Evolutionary conservation across 1,284 basidiomycete species (phyloP), one percentile per base, ranked within the genome.

Genomic region (Coniophora puteana): DNA sequence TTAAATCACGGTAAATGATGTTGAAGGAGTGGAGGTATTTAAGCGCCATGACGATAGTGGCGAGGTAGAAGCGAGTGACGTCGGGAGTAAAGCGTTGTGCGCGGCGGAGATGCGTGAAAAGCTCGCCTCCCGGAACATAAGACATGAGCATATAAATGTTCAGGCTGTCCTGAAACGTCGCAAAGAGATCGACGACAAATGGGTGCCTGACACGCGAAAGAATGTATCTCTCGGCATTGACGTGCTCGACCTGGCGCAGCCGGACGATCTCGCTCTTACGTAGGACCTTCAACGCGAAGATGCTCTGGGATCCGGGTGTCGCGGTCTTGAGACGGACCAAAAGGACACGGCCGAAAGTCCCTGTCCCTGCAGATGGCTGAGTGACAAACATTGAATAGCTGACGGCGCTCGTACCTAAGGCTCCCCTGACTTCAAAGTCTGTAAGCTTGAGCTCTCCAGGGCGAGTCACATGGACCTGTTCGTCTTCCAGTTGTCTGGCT

Each of bases 111-210:
- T 95, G 84, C 28, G 90, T 93, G 65, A 99, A 99, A 41, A 99
- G 78, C 67, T 99, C 95, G 38, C 95, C 95, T 18, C 95, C 95
- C 1, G 95, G 93, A 33, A 99, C 88, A 62, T 96, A 99, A 52
- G 96, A 96, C 80, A 98, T 91, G 47, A 99, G 79, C 94, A 99
- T 97, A 72, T 97, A 99, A 29, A 98, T 78, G 66, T 97, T 97
- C 53, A 92, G 75, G 48, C 87, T 86, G 62, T 98, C 94, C 59
- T 93, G 91, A 66, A 97, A 98, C 2, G 94, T 97, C 21, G 93
- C 93, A 67, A 95, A 98, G 45, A 90, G 76, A 51, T 90, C 85
- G 48, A 90, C 86, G 47, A 90, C 78, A 61, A 90, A 90, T 4
- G 87, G 88, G 51, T 90, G 86, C 26, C 79, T 78, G 34, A 89